Evolutionary conservation across 2,329 filamentous ascomycete species (phyloP), one percentile per base, ranked within the genome.

Genomic region (Fusarium veterinarium): DNA sequence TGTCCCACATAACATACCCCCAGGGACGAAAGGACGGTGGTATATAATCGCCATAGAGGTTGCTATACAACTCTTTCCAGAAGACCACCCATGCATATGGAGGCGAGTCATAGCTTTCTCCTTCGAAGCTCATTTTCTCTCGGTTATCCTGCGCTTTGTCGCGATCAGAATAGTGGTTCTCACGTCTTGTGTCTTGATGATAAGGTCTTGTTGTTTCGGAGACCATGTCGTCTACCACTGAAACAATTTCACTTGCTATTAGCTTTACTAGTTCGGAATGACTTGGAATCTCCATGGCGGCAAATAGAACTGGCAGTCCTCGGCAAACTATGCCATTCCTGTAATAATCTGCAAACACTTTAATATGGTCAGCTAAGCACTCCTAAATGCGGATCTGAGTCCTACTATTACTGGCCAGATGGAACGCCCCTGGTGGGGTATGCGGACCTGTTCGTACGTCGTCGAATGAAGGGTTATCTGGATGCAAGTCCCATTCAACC

Each of bases 1-100:
- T 25, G 42, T 67, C 59, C 52, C 64, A 67, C 58, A 67, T 63
- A 8, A 63, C 13, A 48, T 67, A 67, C 4, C 64, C 52, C 51
- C 52, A 57, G 3, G 10, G 8, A 6, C 33, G 46, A 7, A 67
- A 35, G 3, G 20, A 9, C 9, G 30, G 14, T 1, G 58, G 40
- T 25, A 63, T 31, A 13, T 6, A 62, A 28, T 33, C n/a, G 20
- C 64, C 52, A 37, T 33, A 67, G 11, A 62, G 31, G 5, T 63
- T 67, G 25, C 52, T 67, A 7, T 53, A 58, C 5, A 17, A n/a
- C 8, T 23, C 58, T 9, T 53, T 25, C 64, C 58, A 67, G 5
- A 62, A 52, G 1, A 28, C 37, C 0, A 52, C 33, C 64, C 64
- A 67, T 2, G 58, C 64, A 3, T 58, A 44, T 14, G 64, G 51